phyloP scores from a whole-genome alignment of 495 filamentous ascomycete genomes.

The Astrothelium macrocarpum region DNA sequence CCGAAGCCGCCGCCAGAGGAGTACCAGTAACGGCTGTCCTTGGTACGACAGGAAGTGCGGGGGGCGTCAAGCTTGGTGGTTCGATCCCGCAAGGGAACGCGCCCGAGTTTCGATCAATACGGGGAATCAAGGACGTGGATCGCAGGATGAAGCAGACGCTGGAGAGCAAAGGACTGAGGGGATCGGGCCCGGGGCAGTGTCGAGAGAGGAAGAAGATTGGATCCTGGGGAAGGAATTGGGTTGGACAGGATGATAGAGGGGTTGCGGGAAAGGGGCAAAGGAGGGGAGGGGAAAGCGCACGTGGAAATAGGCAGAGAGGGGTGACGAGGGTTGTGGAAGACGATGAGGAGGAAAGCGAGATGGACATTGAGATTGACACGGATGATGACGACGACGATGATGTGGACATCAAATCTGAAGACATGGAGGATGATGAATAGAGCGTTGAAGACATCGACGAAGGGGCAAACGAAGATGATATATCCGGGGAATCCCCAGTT shows the following conservation, averaged over 20 bases:
- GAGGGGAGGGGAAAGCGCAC: neutral
- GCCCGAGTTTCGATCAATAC: neutral
- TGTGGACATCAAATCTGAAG: neutral
- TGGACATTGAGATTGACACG: neutral
- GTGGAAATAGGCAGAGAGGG: neutral
- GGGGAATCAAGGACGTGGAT: neutral
- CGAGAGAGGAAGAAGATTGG: slow-evolving; percentile 3
- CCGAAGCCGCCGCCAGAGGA: neutral
- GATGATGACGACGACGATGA: neutral
- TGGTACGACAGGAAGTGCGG: neutral
- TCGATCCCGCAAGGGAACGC: neutral
- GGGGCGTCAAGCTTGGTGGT: neutral
- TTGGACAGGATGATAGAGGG: neutral
- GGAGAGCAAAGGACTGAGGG: neutral
- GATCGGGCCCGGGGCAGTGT: neutral
- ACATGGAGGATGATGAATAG: neutral
- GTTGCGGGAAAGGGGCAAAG: neutral
- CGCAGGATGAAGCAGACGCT: neutral
- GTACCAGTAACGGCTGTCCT: neutral
- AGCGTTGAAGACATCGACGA: neutral
- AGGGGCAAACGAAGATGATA: neutral
- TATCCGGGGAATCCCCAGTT: no score
- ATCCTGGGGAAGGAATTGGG: neutral
- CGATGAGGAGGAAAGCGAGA: neutral
- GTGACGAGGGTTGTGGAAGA: neutral